Evolutionary conservation across 176 grass and related monocot genomes (phyloP).

Genomic region (Musa beccarii): DNA sequence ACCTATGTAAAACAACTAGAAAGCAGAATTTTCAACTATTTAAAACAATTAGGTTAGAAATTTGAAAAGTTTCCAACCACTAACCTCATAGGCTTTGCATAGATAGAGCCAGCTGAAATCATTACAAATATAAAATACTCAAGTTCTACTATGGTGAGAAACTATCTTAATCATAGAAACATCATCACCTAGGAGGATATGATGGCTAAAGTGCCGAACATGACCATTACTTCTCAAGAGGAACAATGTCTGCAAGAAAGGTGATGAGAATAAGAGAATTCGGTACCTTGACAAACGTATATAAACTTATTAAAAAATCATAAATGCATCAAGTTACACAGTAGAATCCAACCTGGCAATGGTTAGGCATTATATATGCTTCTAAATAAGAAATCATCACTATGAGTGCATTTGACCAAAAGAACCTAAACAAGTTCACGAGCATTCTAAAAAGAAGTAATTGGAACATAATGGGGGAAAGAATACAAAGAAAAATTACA

Average conservation of each 20-base stretch:
- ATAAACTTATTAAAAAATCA: background rate
- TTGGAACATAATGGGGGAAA: too few relatives aligned
- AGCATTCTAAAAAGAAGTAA: too few relatives aligned
- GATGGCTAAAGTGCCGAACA: slow-evolving; percentile 59
- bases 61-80: background rate
- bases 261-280: background rate
- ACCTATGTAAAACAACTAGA: background rate
- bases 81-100: slow-evolving; percentile 38
- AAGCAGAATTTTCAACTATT: background rate
- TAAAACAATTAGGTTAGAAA: slow-evolving; percentile 8
- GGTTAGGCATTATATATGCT: too few relatives aligned
- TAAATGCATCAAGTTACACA: background rate
- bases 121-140: slow-evolving; percentile 12
- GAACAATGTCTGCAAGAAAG: slow-evolving; percentile 39
- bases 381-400: too few relatives aligned
- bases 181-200: slow-evolving; percentile 53
- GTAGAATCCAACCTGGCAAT: too few relatives aligned
- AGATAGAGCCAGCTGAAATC: slow-evolving; percentile 25
- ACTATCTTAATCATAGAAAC: slow-evolving; percentile 16
- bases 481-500: too few relatives aligned
- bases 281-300: background rate
- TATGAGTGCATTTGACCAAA: too few relatives aligned
- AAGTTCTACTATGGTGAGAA: slow-evolving; percentile 5
- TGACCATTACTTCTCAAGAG: slow-evolving; percentile 49
- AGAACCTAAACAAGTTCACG: too few relatives aligned